Evolutionary conservation across 352 stramenopile species (phyloP).

Genomic region (Phytophthora nicotianae): DNA sequence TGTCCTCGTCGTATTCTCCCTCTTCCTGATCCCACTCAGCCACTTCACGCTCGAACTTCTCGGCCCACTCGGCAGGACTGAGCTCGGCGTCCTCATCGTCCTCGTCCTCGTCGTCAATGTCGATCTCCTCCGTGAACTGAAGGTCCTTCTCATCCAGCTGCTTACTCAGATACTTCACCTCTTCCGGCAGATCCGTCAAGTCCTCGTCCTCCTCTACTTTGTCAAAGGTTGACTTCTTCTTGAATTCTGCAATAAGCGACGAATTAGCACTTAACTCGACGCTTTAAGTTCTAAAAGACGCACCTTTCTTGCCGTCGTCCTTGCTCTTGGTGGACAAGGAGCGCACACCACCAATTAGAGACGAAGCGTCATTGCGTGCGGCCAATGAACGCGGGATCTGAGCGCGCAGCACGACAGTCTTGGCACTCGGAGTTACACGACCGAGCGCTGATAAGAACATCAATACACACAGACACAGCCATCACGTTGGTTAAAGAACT

Average conservation of each 20-base stretch:
- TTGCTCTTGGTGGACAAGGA: conserved; percentile 51
- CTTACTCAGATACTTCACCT: conserved; percentile 71
- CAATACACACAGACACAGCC: background rate
- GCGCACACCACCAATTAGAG: conserved; percentile 25
- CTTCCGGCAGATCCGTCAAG: conserved; percentile 50
- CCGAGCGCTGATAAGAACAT: conserved; percentile 19
- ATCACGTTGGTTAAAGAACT: background rate
- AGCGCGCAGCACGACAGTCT: conserved; percentile 23
- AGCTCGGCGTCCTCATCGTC: conserved; percentile 52
- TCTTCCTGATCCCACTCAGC: conserved; percentile 58
- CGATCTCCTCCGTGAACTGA: conserved; percentile 32
- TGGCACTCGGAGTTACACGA: conserved; percentile 15
- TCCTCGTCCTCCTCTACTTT: conserved; percentile 55
- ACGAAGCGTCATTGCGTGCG: conserved; percentile 7
- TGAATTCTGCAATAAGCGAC: conserved; percentile 28
- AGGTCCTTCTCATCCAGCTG: conserved; percentile 44
- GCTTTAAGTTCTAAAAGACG: conserved; percentile 1
- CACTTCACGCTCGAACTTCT: conserved; percentile 71
- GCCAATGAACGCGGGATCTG: conserved; percentile 24
- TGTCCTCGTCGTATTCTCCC: conserved; percentile 19
- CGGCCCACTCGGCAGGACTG: conserved; percentile 60
- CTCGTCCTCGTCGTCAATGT: conserved; percentile 26
- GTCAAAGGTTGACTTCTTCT: conserved; percentile 71
- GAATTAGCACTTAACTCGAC: background rate
- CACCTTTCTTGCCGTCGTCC: conserved; percentile 55